Base-by-base conservation (phyloP, 805 yeast species). In the Cyberlindnera americana region DNA sequence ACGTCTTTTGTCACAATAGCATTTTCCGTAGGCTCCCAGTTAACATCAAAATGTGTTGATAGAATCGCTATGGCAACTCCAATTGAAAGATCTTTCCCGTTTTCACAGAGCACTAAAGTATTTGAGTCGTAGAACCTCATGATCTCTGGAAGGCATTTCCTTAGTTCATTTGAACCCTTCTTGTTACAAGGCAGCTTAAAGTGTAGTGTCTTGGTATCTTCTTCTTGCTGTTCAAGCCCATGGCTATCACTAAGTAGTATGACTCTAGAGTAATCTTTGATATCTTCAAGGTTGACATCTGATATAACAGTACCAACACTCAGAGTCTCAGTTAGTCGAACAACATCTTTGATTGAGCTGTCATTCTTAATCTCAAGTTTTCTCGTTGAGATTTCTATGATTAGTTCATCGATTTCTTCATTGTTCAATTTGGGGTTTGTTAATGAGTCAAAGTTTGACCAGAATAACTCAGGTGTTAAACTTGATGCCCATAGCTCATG, bases 401-500 rank as follows among this genome's bases (percentile, higher is more conserved):
- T 53, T 4, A 42, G 21, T 0, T 41, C 7, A 12, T 28, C 27
- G 4, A 70, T 33, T 22, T 64, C 66, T 2, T 50, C 48, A 13
- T 67, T 73, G 12, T 64, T 40, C 4, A 53, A 37, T 4, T 38
- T 35, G 8, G 38, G 33, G 35, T 65, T 60, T 2, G 54, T 46
- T 15, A 73, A 52, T 4, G 13, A 15, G 0, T 56, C 59, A 3
- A 56, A 36, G 42, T 73, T 54, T 4, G 54, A 37, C 95, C 95
- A 87, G 35, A 83, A 74, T 19, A 75, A 35, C 0, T 52, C 50
- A 0, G 90, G 78, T 1, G 68, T 71, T 22, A 87, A 58, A 0
- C 69, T 64, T 5, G 72, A 66, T 0, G 82, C 73, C 97, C 96
- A 89, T 10, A 81, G 65, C 53, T 89, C 97, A 57, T 89, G 95